Percentiles rank a stretch among this genome's conserved stretches.
Evolutionary conservation across 306 rosid genomes (phyloP).

Genomic region (Malus fusca): DNA sequence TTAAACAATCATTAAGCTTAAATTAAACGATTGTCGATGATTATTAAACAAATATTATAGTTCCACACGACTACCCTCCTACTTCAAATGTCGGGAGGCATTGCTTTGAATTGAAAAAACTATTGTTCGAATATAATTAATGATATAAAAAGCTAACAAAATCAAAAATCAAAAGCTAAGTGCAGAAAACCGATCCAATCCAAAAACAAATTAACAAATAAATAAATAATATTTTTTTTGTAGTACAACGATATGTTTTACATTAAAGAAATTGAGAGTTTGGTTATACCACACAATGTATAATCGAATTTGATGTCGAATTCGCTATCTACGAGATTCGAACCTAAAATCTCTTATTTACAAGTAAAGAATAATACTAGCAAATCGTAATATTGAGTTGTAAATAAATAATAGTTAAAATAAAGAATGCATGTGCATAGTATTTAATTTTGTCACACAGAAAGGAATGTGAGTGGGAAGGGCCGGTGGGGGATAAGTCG

Average conservation of each 20-base stretch:
- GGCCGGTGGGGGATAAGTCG: not conserved
- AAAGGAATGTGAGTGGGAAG: not conserved
- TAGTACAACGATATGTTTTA: too few species aligned
- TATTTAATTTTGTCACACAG: not conserved
- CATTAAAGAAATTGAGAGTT: rapidly evolving
- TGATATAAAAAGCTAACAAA: not conserved
- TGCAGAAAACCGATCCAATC: not conserved
- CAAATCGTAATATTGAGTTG: rapidly evolving
- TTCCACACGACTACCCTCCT: not conserved
- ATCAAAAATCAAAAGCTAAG: too few species aligned
- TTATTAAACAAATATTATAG: too few species aligned
- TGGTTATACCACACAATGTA: rapidly evolving
- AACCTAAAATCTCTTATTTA: rapidly evolving
- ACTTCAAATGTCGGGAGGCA: not conserved
- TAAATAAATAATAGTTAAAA: not conserved
- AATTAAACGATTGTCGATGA: not conserved
- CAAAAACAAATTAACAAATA: not conserved
- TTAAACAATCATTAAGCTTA: not conserved
- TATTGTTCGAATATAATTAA: not conserved
- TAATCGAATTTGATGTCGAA: too few species aligned
- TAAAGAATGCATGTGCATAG: not conserved
- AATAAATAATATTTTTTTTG: too few species aligned
- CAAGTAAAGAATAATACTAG: rapidly evolving
- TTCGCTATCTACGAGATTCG: rapidly evolving
- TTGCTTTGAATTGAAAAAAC: not conserved